Conservation (phyloP, 352 stramenopile genomes). For the Phytopythium delawarense region DNA sequence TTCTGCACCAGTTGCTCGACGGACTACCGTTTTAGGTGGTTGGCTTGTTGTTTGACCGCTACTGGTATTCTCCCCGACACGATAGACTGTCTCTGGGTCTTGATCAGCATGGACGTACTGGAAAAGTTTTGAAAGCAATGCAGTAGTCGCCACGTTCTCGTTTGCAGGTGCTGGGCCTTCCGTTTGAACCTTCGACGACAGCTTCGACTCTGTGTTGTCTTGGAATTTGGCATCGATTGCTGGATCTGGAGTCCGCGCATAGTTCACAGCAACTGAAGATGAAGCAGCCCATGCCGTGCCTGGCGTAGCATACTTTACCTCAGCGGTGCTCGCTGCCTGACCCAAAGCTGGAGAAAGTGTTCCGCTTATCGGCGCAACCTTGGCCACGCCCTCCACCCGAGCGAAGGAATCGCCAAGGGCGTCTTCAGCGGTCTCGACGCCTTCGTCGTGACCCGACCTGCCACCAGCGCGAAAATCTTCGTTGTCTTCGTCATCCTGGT, state of each 20-base stretch:
- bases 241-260: neutral
- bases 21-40: too few species aligned
- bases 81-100: too few species aligned
- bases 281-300: too few species aligned
- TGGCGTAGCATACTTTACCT: too few species aligned
- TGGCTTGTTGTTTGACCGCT: too few species aligned
- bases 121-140: neutral
- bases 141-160: neutral
- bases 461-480: neutral
- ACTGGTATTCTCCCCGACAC: too few species aligned
- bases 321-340: neutral
- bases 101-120: neutral
- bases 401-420: neutral
- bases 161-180: neutral
- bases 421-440: neutral
- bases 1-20: too few species aligned
- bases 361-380: neutral
- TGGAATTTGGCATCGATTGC: neutral
- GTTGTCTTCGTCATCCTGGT: neutral
- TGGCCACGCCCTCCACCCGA: neutral
- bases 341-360: neutral
- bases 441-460: neutral
- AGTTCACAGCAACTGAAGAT: neutral
- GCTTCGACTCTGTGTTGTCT: neutral
- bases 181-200: too few species aligned